Evolutionary conservation across 2,329 filamentous ascomycete species (phyloP), one percentile per base, ranked within the genome.

Genomic region (Verticillium nonalfalfae): DNA sequence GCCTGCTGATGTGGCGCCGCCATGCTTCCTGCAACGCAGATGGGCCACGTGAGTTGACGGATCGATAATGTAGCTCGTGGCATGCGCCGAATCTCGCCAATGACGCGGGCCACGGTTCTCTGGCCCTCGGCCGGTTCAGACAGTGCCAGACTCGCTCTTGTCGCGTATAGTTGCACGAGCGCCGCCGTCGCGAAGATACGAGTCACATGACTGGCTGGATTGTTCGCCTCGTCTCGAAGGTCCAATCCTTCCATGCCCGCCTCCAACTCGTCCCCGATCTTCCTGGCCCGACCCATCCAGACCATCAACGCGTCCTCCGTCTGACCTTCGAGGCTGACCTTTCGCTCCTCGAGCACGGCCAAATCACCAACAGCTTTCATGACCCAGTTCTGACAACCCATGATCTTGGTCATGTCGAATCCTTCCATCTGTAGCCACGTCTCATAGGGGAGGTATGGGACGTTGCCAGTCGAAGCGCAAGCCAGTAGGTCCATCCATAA

Each of bases 361-460:
- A 64, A 40, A 18, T 64, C 63, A 2, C 61, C 63, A 13, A 64
- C 58, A 31, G 63, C 61, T 4, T 59, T 36, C 61, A 64, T 61
- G 10, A 52, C 63, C 63, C 61, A 64, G 14, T 61, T 63, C 33
- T 64, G 61, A n/a, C 63, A 63, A 1, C 63, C 61, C 61, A 60
- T 64, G 4, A 63, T 56, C 15, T 57, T 58, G 1, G 63, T 63
- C 15, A 63, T 31, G 38, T 64, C 63, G 1, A 61, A 34, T 9
- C 61, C 61, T 13, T 61, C 59, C 10, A 61, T 52, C 10, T 15
- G 36, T 1, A 64, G 26, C 63, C 59, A 63, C 13, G 21, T 35
- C 31, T 40, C 56, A 33, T 61, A 64, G 9, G 61, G 60, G 10
- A 61, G 57, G 15, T 54, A 58, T 3, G 61, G 59, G 6, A 54